Percentiles rank a stretch among this genome's conserved stretches.
phyloP scores from a whole-genome alignment of 2,329 filamentous ascomycete genomes.

The Emergomyces orientalis region DNA sequence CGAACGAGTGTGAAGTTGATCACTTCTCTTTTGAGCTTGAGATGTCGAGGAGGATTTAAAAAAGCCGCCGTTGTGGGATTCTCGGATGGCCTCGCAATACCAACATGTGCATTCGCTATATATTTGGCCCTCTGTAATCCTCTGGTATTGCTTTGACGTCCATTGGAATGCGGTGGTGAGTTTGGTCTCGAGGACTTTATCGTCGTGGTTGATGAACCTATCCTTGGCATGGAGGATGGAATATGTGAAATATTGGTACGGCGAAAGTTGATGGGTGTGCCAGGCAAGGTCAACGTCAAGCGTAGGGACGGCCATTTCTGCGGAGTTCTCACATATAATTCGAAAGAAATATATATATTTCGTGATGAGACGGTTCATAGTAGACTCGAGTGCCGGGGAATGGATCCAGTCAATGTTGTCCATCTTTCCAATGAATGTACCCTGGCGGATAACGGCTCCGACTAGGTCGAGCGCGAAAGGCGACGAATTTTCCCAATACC shows the following conservation, averaged over 20 bases:
- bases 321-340: constrained; percentile 32
- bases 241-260: constrained; percentile 52
- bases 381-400: constrained; percentile 54
- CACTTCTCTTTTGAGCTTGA: constrained; percentile 45
- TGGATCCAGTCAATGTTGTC: constrained; percentile 67
- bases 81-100: constrained; percentile 68
- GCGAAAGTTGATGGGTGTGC: constrained; percentile 69
- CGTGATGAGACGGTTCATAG: constrained; percentile 53
- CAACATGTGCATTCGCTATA: constrained; percentile 74
- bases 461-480: constrained; percentile 34
- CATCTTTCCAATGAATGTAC: constrained; percentile 51
- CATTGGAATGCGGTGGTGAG: constrained; percentile 60
- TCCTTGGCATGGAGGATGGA: constrained; percentile 37
- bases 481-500: constrained; percentile 36
- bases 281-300: constrained; percentile 32
- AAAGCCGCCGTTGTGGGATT: constrained; percentile 41
- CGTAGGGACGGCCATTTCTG: constrained; percentile 28
- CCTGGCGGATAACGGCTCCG: constrained; percentile 37
- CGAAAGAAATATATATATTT: constrained; percentile 44
- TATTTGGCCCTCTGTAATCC: constrained; percentile 50
- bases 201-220: constrained; percentile 70
- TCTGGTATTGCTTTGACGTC: constrained; percentile 62
- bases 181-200: constrained; percentile 63
- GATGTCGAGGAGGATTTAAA: constrained; percentile 37
- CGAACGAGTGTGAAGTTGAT: constrained; percentile 33